Evolutionary conservation across 805 yeast species (phyloP), one percentile per base, ranked within the genome.

Genomic region (Scheffersomyces spartinae): DNA sequence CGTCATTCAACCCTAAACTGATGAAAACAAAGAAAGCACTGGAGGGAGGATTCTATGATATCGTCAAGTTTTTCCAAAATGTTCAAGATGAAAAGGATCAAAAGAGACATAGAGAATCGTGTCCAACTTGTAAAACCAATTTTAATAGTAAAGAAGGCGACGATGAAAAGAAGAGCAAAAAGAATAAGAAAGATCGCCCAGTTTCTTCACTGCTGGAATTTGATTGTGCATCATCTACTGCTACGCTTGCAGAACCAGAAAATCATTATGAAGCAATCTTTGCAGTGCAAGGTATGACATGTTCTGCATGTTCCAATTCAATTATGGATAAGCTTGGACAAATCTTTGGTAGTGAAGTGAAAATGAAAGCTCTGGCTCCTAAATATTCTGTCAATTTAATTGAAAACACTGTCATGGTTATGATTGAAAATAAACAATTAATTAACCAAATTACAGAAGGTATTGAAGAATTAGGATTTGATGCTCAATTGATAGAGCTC

Each of bases 401-500:
- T 15, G 63, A 56, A 30, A 68, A 71, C 29, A 53, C 71, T 0
- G 78, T 75, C 2, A 61, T 64, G 7, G 71, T 61, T 1, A 49
- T 74, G 15, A 42, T 76, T 3, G 68, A 69, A 2, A 59, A 71
- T 34, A 68, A 70, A 32, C 71, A 64, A 24, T 29, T 58, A 3
- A 59, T 54, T 9, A 59, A 59, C 31, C 37, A 34, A 21, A 36
- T 59, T 5, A 38, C 47, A 7, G 42, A 39, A 5, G 36, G 42
- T 3, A 34, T 59, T 2, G 36, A 40, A 11, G 55, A 51, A 12
- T 31, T 42, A 5, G 65, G 65, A 1, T 57, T 52, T 36, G 63
- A 61, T 6, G 67, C 74, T 21, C 63, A 56, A 11, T 49, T 77
- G 9, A 42, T 71, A 5, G 83, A 77, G 35, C 54, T 77, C 6